These are phyloP conservation scores for Diospyros lotus DNA, from an alignment of 148 eudicot genomes.

Conservation along the genomic window DNA sequence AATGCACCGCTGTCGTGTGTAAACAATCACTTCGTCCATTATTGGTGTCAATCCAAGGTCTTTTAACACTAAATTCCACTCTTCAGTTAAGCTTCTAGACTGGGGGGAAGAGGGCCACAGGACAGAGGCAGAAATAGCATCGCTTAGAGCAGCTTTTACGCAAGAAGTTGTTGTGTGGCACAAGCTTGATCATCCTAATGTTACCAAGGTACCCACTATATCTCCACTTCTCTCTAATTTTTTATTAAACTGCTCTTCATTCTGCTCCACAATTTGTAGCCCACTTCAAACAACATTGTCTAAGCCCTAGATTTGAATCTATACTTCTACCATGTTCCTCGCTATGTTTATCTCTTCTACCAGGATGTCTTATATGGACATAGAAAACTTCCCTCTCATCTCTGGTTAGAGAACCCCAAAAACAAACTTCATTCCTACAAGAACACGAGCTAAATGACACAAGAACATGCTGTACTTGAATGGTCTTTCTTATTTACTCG, in stretches of 20 bases:
- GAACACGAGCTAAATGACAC: not conserved
- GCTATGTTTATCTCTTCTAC: not conserved
- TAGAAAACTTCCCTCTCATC: too few relatives aligned
- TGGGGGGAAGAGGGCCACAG: constrained; percentile 95
- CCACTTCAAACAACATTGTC: not conserved
- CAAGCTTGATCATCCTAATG: constrained; percentile 90
- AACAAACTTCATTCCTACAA: not conserved
- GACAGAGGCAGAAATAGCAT: constrained; percentile 66
- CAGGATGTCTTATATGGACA: not conserved
- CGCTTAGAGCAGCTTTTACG: constrained; percentile 73
- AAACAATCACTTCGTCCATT: not conserved
- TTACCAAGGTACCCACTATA: constrained; percentile 57
- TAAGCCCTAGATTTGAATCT: not conserved
- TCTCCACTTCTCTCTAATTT: not conserved
- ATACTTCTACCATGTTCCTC: not conserved
- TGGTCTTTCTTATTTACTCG: not conserved
- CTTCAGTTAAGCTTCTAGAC: constrained; percentile 79
- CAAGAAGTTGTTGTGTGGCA: constrained; percentile 93
- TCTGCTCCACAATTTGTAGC: not conserved
- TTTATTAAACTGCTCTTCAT: not conserved
- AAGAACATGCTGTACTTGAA: not conserved
- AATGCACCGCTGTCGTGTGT: not conserved
- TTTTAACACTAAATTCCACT: too few relatives aligned
- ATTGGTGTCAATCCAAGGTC: too few relatives aligned
- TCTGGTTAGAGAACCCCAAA: not conserved